Base-by-base conservation (phyloP, 768 basidiomycete species). In the Termitomyces eurrhizus region DNA sequence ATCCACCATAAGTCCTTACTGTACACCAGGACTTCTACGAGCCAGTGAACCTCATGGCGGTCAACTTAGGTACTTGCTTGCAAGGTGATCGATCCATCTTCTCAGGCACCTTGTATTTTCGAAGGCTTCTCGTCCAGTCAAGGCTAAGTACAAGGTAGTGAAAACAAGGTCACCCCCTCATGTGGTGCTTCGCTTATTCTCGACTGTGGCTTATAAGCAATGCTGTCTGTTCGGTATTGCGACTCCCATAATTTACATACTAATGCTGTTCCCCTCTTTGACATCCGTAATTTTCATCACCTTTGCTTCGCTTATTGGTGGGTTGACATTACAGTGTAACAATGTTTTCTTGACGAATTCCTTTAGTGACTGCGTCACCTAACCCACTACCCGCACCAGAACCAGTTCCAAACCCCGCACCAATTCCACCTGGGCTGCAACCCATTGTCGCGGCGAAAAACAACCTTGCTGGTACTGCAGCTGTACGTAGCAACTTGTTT, bases 371-470 rank as follows among this genome's bases (percentile, higher is more conserved):
- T 29, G 61, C 58, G 26, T 52, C 57, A 59, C 39, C 62, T 29
- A 41, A 50, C 18, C 63, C 62, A 9, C 18, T 33, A 51, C 63
- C 62, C 13, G 18, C 50, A 51, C 50, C 33, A 51, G 50, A 35
- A 51, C 32, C 33, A 32, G n/a, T 35, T n/a, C 50, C 50, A n/a
- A 18, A n/a, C 44, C 49, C 64, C 18, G 59, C 49, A 49, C 64
- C 64, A 44, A 72, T 72, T 45, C 68, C 69, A 56, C 57, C 61
- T 1, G 62, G 61, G 41, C 54, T 71, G 33, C 65, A 66, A 24
- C 65, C 69, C 37, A 59, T 68, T 26, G 64, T 72, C 57, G 69
- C 70, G 24, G 57, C 57, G 16, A 72, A 71, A 57, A 66, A 70
- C 37, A 69, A 70, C 59, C 56, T 72, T 7, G 69, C 64, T 1